Conservation (phyloP, 257 asterid species). For the Solanum neorickii region DNA sequence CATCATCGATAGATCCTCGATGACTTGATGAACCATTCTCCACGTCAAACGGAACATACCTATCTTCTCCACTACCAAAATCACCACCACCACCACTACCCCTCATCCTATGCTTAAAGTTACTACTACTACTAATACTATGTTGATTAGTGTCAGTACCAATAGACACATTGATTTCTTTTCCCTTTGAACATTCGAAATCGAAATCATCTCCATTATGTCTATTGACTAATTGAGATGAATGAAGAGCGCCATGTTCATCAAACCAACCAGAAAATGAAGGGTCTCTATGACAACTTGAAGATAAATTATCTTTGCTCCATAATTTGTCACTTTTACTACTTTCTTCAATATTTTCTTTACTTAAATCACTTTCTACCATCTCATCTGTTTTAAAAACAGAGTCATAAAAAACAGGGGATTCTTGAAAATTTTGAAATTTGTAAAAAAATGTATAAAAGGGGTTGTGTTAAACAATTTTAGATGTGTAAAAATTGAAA, state of each 20-base stretch:
- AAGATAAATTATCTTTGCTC: neutral
- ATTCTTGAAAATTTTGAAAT: neutral
- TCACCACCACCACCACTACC: constrained; percentile 11
- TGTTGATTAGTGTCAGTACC: constrained; percentile 11
- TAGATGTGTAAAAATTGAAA: neutral
- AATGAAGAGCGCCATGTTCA: constrained; percentile 37
- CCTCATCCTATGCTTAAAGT: constrained; percentile 37
- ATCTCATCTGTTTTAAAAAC: constrained; percentile 12
- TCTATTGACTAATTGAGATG: constrained; percentile 18
- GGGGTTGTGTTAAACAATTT: neutral
- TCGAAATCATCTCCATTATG: constrained; percentile 29
- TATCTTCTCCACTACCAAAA: constrained; percentile 18
- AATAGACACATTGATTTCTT: constrained; percentile 17
- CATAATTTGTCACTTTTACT: constrained; percentile 7
- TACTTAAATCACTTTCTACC: constrained; percentile 29
- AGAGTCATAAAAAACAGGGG: neutral
- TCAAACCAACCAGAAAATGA: constrained; percentile 70
- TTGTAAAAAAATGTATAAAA: neutral
- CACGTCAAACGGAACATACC: constrained; percentile 57
- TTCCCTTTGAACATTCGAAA: constrained; percentile 27
- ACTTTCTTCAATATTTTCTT: constrained; percentile 25
- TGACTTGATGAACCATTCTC: constrained; percentile 27
- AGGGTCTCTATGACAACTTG: constrained; percentile 37
- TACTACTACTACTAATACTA: constrained; percentile 1
- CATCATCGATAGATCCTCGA: constrained; percentile 5